These are phyloP conservation scores for Cladosporium sp. DNA, from an alignment of 2,329 filamentous ascomycete species.

Conservation along the genomic window DNA sequence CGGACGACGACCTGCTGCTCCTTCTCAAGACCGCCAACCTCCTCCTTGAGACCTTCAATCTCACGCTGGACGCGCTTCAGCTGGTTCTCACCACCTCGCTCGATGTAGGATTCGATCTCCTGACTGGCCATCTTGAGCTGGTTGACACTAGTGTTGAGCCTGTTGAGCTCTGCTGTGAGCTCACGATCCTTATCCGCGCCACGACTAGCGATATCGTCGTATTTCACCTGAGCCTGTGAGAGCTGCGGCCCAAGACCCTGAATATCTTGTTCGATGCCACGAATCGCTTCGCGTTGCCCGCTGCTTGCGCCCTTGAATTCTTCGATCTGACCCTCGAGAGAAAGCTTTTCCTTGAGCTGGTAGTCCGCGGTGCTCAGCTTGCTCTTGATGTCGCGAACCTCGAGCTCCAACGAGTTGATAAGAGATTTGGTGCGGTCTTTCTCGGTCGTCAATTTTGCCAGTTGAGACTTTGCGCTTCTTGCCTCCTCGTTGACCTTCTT, in stretches of 20 bases:
- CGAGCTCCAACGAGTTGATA: constrained; percentile 67
- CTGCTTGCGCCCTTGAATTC: constrained; percentile 64
- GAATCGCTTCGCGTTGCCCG: constrained; percentile 67
- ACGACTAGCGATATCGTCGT: constrained; percentile 70
- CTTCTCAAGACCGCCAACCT: constrained; percentile 61
- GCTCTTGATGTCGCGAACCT: constrained; percentile 69
- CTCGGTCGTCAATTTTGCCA: constrained; percentile 64
- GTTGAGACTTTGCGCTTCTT: constrained; percentile 57
- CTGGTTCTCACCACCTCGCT: constrained; percentile 68
- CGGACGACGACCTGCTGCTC: constrained; percentile 65
- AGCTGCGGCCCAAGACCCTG: constrained; percentile 72
- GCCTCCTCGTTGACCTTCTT: constrained; percentile 63
- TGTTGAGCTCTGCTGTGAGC: constrained; percentile 66
- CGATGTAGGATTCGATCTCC: constrained; percentile 76
- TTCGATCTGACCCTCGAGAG: constrained; percentile 67
- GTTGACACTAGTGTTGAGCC: constrained; percentile 68
- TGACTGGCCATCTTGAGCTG: constrained; percentile 71
- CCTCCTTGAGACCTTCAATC: constrained; percentile 63
- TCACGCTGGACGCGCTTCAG: constrained; percentile 66
- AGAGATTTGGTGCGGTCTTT: constrained; percentile 67
- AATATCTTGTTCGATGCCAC: constrained; percentile 67
- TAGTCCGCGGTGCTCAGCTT: constrained; percentile 67
- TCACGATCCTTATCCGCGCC: constrained; percentile 69
- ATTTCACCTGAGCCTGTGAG: constrained; percentile 67
- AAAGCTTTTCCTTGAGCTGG: constrained; percentile 76